Base-by-base conservation (phyloP, 2,329 filamentous ascomycete genomes). In the Dactylella cylindrospora region DNA sequence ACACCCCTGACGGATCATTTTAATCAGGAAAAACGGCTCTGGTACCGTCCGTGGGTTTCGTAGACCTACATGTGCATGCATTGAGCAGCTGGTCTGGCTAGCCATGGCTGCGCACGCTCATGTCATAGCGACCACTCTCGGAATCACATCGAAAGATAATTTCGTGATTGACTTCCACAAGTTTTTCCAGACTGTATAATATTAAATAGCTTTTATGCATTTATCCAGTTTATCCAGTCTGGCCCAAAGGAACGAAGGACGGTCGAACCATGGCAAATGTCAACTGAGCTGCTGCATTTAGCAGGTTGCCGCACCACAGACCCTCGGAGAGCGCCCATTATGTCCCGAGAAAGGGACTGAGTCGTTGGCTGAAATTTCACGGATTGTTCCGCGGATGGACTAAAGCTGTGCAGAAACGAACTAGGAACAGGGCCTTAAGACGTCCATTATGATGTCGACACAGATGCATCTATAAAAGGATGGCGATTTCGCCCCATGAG, bases 201-300 rank as follows among this genome's bases (percentile, higher is more conserved):
- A 47, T 5, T 22, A 26, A 15, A 17, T 40, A 25, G 17, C 40
- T 53, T 49, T 61, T 61, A 53, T 53, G 49, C 41, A 61, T 61
- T 61, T 61, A 61, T 53, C 55, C 55, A 53, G 26, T 53, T 40
- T 61, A 52, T 39, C 54, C 46, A 47, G 41, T 53, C 33, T 61
- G 17, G 47, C 55, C 55, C 47, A 53, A 31, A 46, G 47, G 55
- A 47, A 47, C 47, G 47, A 28, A n/a, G 5, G 31, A 13, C 32
- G 47, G 15, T 41, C 49, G 33, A 53, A 61, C 41, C 55, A 49
- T 53, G 47, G 55, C 41, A n/a, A n/a, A 53, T 47, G 31, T 26
- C 32, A 13, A 51, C 39, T 23, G 35, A 33, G 45, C 40, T n/a
- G n/a, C n/a, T n/a, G n/a, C n/a, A n/a, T n/a, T n/a, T 36, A 46